phyloP scores from a whole-genome alignment of 768 basidiomycete genomes.

The Auriscalpium vulgare region DNA sequence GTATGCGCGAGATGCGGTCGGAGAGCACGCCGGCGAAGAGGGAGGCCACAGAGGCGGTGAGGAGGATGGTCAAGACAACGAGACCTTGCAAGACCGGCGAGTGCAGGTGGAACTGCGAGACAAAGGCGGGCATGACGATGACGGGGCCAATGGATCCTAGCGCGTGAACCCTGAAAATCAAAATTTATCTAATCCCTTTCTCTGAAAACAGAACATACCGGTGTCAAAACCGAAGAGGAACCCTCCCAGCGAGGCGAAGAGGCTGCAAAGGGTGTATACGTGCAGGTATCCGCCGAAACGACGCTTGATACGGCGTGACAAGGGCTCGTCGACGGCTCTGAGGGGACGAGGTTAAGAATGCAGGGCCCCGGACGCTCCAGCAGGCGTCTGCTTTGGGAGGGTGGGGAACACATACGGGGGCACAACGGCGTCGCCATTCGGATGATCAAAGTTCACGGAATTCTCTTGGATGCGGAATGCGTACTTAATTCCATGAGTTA shows the following conservation, averaged over 20 bases:
- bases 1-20: slow-evolving; percentile 38
- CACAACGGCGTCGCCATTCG: too few species aligned
- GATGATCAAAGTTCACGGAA: too few species aligned
- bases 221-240: slow-evolving; percentile 29
- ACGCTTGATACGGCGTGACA: not conserved
- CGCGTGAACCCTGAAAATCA: not conserved
- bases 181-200: not conserved
- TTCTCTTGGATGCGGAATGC: too few species aligned
- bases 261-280: not conserved
- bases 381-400: too few species aligned
- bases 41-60: slow-evolving; percentile 34
- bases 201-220: slow-evolving; percentile 8
- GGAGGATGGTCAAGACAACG: slow-evolving; percentile 34
- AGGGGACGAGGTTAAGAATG: too few species aligned
- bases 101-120: slow-evolving; percentile 27
- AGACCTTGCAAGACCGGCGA: too few species aligned
- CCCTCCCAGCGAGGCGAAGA: slow-evolving; percentile 19
- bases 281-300: not conserved
- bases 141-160: slow-evolving; percentile 32
- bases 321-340: too few species aligned
- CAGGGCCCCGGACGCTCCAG: too few species aligned
- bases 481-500: slow-evolving; percentile 12
- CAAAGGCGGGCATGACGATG: slow-evolving; percentile 40
- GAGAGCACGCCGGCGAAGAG: slow-evolving; percentile 34
- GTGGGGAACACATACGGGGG: too few species aligned